Base-by-base conservation (phyloP, 441 rosid genomes). In the Adansonia gregorii region DNA sequence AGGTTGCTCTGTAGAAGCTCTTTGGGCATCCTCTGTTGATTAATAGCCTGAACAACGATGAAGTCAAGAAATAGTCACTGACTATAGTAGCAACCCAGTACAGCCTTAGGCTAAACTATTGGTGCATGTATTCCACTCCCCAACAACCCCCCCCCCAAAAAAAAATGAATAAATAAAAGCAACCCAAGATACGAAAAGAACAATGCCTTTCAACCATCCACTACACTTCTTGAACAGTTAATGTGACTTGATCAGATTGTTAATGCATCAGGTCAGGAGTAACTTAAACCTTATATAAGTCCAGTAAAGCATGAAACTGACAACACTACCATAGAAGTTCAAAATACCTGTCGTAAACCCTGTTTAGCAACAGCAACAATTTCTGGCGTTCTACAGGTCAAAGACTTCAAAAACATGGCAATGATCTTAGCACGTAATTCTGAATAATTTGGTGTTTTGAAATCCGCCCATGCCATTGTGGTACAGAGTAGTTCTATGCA, bases 1-100 rank as follows among this genome's bases (percentile, higher is more conserved):
- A 94, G 98, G 85, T 98, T 94, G 87, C 93, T 94, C 89, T 94
- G 98, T 71, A 97, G 89, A 89, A 97, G 98, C 79, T 97, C 99
- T 84, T 94, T 97, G 56, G 99, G 99, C 98, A 97, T 92, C 82
- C 94, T 88, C 83, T 92, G 97, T 85, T 97, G 99, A 89, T 87
- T 93, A 76, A 93, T 94, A 74, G 93, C 99, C 99, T 97, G 83
- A 75, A 79, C 4, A 78, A 76, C 80, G 82, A 79, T 80, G 4
- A 77, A 70, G 24, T 67, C 24, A 31, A 70, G 72, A 59, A 74
- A 24, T 46, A 76, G 65, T 54, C 2, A 39, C 17, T n/a, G 22
- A 19, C 15, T 7, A 56, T 70, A 76, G 75, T 6, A 69, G 71
- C 19, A 74, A 71, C 65, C n/a, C 65, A 67, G 75, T 19, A 24